A percentile compares a stretch with the other conserved stretches of the same genome.
phyloP scores from a whole-genome alignment of 2,329 filamentous ascomycete species.

The Epichloe hybrida region DNA sequence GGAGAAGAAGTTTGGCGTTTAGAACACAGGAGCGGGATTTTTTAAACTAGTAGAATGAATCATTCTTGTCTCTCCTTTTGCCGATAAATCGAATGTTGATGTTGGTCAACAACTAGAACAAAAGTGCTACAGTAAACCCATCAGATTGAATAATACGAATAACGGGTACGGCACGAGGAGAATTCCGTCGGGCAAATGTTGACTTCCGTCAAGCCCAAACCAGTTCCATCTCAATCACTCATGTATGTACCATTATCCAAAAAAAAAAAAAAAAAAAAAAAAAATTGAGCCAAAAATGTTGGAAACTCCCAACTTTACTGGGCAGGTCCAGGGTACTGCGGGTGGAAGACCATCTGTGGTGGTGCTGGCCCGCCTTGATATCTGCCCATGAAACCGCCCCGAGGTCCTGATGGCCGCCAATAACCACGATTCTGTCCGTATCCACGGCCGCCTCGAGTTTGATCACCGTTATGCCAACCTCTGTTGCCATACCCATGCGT shows the following conservation, averaged over 20 bases:
- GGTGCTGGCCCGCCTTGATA: background rate
- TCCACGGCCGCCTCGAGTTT: slow-evolving; percentile 11
- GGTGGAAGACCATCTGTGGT: background rate
- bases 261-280: too few species aligned
- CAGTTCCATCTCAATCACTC: background rate
- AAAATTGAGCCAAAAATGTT: background rate
- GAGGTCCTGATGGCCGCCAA: slow-evolving; percentile 2
- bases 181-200: too few species aligned
- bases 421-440: slow-evolving; percentile 1
- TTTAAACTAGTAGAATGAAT: background rate
- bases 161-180: too few species aligned
- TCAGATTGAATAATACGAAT: too few species aligned
- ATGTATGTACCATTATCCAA: background rate
- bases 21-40: background rate
- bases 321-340: background rate
- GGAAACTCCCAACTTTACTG: background rate
- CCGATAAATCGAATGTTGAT: too few species aligned
- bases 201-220: background rate
- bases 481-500: background rate
- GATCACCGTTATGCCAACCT: slow-evolving; percentile 4
- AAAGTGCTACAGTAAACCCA: too few species aligned
- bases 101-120: too few species aligned
- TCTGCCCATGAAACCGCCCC: background rate
- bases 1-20: slow-evolving; percentile 26
- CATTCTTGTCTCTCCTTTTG: too few species aligned